phyloP scores from a whole-genome alignment of 352 stramenopile genomes.

The Phytophthora aleatoria region DNA sequence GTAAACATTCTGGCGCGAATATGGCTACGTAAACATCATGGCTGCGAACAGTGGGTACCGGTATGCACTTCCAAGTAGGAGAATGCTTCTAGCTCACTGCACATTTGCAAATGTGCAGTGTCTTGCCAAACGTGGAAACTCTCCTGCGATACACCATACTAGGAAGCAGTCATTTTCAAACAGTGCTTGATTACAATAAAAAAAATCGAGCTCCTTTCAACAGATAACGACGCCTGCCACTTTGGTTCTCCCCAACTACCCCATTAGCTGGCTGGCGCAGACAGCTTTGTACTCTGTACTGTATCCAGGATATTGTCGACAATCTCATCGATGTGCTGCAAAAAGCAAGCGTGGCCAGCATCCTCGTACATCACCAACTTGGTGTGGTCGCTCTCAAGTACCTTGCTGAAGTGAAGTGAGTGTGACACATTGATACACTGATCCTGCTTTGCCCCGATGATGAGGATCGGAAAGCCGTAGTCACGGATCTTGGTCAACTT shows the following conservation, averaged over 20 bases:
- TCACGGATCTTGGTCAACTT: conserved; percentile 48
- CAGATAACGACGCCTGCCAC: not conserved
- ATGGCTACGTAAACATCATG: no score
- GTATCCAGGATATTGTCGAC: conserved; percentile 34
- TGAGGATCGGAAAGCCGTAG: conserved; percentile 47
- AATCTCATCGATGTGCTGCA: conserved; percentile 53
- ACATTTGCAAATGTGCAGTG: no score
- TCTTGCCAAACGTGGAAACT: no score
- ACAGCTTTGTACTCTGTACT: conserved; percentile 10
- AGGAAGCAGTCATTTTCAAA: not conserved
- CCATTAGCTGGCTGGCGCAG: conserved; percentile 4
- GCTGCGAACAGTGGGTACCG: no score
- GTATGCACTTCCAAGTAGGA: no score
- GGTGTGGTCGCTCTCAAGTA: conserved; percentile 44
- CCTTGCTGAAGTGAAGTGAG: conserved; percentile 38
- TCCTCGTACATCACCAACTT: conserved; percentile 46
- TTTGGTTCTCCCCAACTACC: not conserved
- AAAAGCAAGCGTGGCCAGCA: conserved; percentile 46
- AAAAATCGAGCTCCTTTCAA: not conserved
- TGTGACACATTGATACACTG: conserved; percentile 41
- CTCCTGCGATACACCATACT: no score
- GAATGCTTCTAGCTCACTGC: no score
- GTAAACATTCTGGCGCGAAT: no score
- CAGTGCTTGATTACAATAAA: no score
- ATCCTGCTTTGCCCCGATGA: conserved; percentile 43